Conservation (phyloP, 2,329 filamentous ascomycete species). For the Calycina marina region DNA sequence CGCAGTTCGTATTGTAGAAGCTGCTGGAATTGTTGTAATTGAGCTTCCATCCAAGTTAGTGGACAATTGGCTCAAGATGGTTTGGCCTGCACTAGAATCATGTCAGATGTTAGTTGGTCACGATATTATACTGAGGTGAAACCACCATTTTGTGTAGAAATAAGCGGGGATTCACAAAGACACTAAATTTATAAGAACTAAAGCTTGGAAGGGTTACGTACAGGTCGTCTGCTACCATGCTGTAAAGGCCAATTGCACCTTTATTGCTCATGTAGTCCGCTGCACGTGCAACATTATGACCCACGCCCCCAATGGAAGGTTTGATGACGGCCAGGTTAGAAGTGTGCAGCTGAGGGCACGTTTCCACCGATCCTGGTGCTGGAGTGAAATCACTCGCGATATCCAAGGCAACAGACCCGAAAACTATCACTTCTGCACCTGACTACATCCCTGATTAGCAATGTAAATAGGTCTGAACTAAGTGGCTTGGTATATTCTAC, state of each 20-base stretch:
- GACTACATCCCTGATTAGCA: too few species aligned
- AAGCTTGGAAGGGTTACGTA: constrained; percentile 26
- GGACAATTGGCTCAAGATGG: constrained; percentile 49
- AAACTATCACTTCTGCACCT: too few species aligned
- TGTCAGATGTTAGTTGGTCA: too few species aligned
- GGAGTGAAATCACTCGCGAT: constrained; percentile 58
- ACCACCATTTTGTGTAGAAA: too few species aligned
- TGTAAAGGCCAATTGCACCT: constrained; percentile 55
- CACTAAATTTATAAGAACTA: too few species aligned
- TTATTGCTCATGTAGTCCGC: constrained; percentile 51
- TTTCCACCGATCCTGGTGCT: neutral
- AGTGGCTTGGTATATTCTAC: too few species aligned
- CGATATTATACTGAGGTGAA: too few species aligned
- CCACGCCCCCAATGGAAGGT: constrained; percentile 81
- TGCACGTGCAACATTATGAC: constrained; percentile 79
- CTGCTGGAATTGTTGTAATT: constrained; percentile 26
- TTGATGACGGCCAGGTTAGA: constrained; percentile 75
- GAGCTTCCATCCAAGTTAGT: constrained; percentile 47
- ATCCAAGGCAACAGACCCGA: constrained; percentile 82
- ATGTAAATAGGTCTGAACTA: too few species aligned
- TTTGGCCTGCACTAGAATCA: constrained; percentile 49
- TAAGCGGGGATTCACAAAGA: neutral
- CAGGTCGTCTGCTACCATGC: constrained; percentile 67
- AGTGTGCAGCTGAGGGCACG: constrained; percentile 39
- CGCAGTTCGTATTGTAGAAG: constrained; percentile 43